Conservation (phyloP, 2,329 filamentous ascomycete genomes). For the Sporothrix curviconia region DNA sequence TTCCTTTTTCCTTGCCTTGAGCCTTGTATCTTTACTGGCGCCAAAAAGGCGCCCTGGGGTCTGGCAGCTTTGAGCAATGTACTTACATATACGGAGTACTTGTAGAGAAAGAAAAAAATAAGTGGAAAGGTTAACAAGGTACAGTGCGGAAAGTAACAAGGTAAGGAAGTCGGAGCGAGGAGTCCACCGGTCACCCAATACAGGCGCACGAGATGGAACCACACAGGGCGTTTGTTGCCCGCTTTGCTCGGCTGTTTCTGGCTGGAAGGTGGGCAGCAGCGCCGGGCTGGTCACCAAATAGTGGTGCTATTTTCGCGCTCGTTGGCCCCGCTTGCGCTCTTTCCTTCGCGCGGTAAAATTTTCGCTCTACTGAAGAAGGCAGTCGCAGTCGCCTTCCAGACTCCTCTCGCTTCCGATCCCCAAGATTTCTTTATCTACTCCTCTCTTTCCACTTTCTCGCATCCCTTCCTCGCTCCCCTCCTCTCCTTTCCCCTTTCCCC, state of each 20-base stretch:
- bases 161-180: too few relatives aligned
- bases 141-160: too few relatives aligned
- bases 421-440: not conserved
- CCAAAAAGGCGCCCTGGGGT: not conserved
- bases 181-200: too few relatives aligned
- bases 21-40: too few relatives aligned
- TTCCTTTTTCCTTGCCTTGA: not conserved
- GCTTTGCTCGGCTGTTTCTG: conserved; percentile 4
- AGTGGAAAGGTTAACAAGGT: not conserved
- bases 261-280: too few relatives aligned
- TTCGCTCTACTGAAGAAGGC: conserved; percentile 10
- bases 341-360: conserved; percentile 10
- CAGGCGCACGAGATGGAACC: too few relatives aligned
- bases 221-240: not conserved
- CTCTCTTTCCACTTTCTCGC: not conserved
- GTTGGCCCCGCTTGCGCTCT: not conserved
- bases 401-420: conserved; percentile 4
- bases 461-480: not conserved
- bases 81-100: not conserved
- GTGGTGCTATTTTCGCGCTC: not conserved
- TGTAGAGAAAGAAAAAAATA: not conserved
- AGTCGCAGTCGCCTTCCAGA: not conserved
- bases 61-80: not conserved
- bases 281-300: too few relatives aligned
- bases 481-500: not conserved